These are phyloP conservation scores for Cicer pinnatifidum DNA, from an alignment of 306 rosid genomes.

Conservation along the genomic window DNA sequence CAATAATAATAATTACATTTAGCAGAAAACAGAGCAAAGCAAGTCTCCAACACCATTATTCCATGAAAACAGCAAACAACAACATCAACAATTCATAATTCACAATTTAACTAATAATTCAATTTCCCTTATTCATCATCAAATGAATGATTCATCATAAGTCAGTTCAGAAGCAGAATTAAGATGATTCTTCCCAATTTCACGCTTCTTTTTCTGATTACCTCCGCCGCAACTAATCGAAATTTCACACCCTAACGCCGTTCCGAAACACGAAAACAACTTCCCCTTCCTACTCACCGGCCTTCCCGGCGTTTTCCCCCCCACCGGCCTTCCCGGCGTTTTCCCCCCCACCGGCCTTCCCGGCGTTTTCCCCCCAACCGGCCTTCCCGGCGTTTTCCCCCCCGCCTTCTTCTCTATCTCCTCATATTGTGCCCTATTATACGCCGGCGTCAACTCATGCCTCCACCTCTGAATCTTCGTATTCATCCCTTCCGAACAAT, in stretches of 20 bases:
- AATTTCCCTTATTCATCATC: background rate
- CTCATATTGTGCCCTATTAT: slow-evolving; percentile 42
- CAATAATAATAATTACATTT: background rate
- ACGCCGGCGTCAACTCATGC: slow-evolving; percentile 62
- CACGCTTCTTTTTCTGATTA: slow-evolving; percentile 47
- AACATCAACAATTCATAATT: background rate
- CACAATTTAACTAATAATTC: background rate
- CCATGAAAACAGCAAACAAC: background rate
- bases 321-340: background rate
- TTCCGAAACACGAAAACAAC: slow-evolving; percentile 76
- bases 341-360: background rate
- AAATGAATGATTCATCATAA: slow-evolving; percentile 48
- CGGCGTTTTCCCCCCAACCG: background rate
- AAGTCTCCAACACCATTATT: background rate
- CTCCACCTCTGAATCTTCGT: slow-evolving; percentile 80
- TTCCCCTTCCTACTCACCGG: background rate
- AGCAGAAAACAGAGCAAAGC: background rate
- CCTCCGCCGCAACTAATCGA: slow-evolving; percentile 66
- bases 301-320: background rate
- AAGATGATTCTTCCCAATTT: slow-evolving; percentile 28
- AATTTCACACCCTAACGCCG: slow-evolving; percentile 64
- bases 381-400: background rate
- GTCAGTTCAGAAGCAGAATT: slow-evolving; percentile 53
- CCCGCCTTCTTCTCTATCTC: background rate
- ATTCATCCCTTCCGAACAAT: slow-evolving; percentile 59